Conservation (phyloP, 1,284 basidiomycete species). For the Ganoderma meredithae region DNA sequence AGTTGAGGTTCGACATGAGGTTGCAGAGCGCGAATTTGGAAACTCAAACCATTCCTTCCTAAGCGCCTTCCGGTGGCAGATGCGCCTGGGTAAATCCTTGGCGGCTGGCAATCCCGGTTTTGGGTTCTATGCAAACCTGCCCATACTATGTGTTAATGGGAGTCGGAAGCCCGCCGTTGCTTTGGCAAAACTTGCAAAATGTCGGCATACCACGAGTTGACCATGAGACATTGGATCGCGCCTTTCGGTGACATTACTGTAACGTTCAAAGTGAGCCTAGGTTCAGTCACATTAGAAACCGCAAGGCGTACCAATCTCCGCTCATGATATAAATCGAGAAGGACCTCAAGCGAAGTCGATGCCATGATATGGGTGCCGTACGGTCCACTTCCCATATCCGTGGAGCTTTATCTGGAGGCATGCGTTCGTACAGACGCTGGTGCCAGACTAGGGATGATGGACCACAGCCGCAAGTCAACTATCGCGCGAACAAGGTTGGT, state of each 20-base stretch:
- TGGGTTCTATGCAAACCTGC: too few relatives aligned
- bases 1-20: slow-evolving; percentile 41
- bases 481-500: neutral
- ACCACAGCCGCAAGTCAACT: neutral
- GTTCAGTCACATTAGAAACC: neutral
- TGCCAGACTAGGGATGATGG: neutral
- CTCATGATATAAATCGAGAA: slow-evolving; percentile 6
- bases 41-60: slow-evolving; percentile 32
- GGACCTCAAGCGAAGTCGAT: too few relatives aligned
- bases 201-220: too few relatives aligned
- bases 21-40: slow-evolving; percentile 39
- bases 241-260: too few relatives aligned
- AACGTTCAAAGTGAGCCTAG: neutral
- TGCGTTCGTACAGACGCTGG: neutral
- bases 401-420: too few relatives aligned
- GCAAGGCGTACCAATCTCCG: neutral
- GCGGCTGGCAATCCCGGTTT: too few relatives aligned
- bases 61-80: slow-evolving; percentile 33
- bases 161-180: too few relatives aligned
- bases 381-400: too few relatives aligned
- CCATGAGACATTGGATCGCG: too few relatives aligned
- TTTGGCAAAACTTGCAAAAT: too few relatives aligned
- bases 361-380: too few relatives aligned
- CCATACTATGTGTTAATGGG: too few relatives aligned
- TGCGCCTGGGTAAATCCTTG: slow-evolving; percentile 22